Percentiles rank a stretch among this genome's conserved stretches.
Conservation (phyloP, 441 rosid species). For the Viola pubescens region DNA sequence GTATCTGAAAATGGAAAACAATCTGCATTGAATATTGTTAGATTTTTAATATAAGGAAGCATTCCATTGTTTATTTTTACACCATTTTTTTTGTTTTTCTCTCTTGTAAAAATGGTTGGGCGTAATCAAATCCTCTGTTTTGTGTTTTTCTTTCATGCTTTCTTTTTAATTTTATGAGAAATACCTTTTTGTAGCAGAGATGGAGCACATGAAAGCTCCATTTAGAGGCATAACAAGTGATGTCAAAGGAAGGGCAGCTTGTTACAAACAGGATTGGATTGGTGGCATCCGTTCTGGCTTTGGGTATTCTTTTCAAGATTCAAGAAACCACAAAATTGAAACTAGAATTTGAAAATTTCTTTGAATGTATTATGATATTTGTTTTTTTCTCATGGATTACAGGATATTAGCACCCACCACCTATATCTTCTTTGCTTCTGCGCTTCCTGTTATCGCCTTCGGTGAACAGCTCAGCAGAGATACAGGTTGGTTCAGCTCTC, state of each 20-base stretch:
- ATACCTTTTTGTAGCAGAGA: slow-evolving; percentile 13
- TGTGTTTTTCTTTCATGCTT: too few species aligned
- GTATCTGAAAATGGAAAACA: too few species aligned
- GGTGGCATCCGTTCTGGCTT: slow-evolving; percentile 32
- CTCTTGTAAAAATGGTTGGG: too few species aligned
- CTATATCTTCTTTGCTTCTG: slow-evolving; percentile 52
- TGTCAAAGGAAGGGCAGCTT: slow-evolving; percentile 30
- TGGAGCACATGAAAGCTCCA: slow-evolving; percentile 37
- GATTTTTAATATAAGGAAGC: too few species aligned
- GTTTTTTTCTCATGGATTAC: neutral
- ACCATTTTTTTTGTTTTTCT: too few species aligned
- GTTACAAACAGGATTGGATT: slow-evolving; percentile 41
- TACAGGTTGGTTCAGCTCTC: slow-evolving; percentile 27
- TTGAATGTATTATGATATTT: too few species aligned
- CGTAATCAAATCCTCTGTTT: too few species aligned
- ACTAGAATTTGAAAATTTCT: neutral
- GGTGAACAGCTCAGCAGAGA: slow-evolving; percentile 55
- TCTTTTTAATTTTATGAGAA: too few species aligned
- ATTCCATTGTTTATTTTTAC: too few species aligned
- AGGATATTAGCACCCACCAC: slow-evolving; percentile 57
- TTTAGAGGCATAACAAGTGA: slow-evolving; percentile 36
- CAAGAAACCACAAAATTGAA: neutral
- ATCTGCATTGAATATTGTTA: too few species aligned
- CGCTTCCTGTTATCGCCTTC: slow-evolving; percentile 55
- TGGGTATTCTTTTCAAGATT: slow-evolving; percentile 16